Percentiles rank a stretch among this genome's conserved stretches.
Conservation (phyloP, 164 flowering plant genomes). For the Saururus chinensis region DNA sequence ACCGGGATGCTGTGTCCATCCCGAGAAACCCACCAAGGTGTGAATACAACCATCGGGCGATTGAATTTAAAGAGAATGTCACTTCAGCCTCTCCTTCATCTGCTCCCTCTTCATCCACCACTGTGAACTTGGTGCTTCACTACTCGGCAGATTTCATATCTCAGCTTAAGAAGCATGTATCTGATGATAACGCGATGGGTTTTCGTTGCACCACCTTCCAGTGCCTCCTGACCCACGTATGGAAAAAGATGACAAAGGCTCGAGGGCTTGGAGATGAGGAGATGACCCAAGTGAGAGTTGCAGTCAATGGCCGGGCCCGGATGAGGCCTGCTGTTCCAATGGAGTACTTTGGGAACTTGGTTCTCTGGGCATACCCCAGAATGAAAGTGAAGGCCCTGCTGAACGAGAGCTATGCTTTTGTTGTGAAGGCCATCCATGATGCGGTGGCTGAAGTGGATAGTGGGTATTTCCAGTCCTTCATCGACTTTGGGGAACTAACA, state of each 20-base stretch:
- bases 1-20: not conserved
- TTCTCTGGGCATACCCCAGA: not conserved
- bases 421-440: not conserved
- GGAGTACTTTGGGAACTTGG: not conserved
- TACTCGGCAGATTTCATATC: conserved; percentile 14
- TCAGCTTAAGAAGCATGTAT: not conserved
- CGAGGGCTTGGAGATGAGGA: conserved; percentile 9
- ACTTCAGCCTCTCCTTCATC: not conserved
- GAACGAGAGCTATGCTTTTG: not conserved
- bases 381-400: not conserved
- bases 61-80: not conserved
- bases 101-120: not conserved
- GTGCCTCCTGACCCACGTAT: conserved; percentile 7
- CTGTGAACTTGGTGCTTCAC: conserved; percentile 6
- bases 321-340: conserved; percentile 5
- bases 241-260: conserved; percentile 20
- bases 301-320: conserved; percentile 19
- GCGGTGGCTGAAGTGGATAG: not conserved
- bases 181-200: not conserved
- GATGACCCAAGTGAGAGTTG: conserved; percentile 14
- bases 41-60: conserved; percentile 1
- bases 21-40: conserved; percentile 7
- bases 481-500: not conserved
- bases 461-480: not conserved
- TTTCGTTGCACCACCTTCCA: conserved; percentile 4